Percentiles rank a stretch among this genome's conserved stretches.
Conservation (phyloP, 352 stramenopile genomes). For the Phytophthora capsici region DNA sequence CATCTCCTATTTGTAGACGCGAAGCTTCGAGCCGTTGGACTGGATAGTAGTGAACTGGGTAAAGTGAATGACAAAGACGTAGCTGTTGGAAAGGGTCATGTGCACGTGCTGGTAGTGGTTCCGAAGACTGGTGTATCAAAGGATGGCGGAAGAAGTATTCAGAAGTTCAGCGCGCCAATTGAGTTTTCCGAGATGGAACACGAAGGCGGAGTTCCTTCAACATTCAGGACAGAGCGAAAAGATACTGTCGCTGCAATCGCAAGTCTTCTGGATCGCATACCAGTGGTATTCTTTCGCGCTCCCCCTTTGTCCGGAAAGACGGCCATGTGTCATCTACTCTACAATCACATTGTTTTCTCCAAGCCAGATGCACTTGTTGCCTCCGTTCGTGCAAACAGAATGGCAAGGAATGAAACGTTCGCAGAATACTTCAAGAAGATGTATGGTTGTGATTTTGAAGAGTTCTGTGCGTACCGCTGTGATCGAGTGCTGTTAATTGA, state of each 20-base stretch:
- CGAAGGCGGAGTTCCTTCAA: background rate
- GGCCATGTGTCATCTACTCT: slow-evolving; percentile 31
- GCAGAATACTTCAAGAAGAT: slow-evolving; percentile 28
- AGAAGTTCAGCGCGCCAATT: background rate
- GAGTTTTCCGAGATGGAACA: background rate
- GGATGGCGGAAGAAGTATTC: background rate
- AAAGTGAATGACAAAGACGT: too few relatives aligned
- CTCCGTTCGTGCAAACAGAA: slow-evolving; percentile 19
- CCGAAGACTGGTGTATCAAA: too few relatives aligned
- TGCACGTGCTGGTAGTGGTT: too few relatives aligned
- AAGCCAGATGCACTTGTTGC: slow-evolving; percentile 27
- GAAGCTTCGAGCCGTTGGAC: too few relatives aligned
- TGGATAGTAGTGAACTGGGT: too few relatives aligned
- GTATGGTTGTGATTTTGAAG: slow-evolving; percentile 30
- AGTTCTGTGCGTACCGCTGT: slow-evolving; percentile 14
- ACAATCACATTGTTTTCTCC: slow-evolving; percentile 35
- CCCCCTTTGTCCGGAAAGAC: slow-evolving; percentile 39
- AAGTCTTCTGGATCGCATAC: slow-evolving; percentile 15
- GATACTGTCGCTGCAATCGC: background rate
- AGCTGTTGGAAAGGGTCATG: too few relatives aligned
- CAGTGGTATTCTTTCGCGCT: slow-evolving; percentile 31
- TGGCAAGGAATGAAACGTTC: slow-evolving; percentile 14
- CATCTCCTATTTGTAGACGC: too few relatives aligned
- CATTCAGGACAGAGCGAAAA: background rate
- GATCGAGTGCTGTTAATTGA: slow-evolving; percentile 28